phyloP scores from a whole-genome alignment of 257 asterid genomes.

The Solanum ossicruentum region DNA sequence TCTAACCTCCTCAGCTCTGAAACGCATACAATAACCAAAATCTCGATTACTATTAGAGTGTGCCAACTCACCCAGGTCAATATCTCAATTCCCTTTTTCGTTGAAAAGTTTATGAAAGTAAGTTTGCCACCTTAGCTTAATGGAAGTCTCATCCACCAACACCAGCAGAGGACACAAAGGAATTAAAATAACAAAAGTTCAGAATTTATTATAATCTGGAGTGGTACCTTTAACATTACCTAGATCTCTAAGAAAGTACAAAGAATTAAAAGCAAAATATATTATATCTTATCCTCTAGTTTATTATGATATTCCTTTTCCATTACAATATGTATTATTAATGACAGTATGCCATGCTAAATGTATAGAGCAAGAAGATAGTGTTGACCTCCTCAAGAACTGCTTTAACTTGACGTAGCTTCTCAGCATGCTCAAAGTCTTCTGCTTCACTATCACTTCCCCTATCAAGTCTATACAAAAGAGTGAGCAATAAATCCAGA shows the following conservation, averaged over 20 bases:
- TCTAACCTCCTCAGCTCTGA: too few relatives aligned
- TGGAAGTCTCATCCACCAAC: too few relatives aligned
- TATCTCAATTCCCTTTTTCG: too few relatives aligned
- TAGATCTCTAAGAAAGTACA: background rate
- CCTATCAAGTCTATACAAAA: constrained; percentile 57
- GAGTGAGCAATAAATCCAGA: constrained; percentile 7
- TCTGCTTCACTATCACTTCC: constrained; percentile 99
- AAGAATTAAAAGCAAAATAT: background rate
- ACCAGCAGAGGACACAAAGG: background rate
- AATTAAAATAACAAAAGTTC: background rate
- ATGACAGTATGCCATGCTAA: background rate
- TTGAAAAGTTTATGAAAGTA: too few relatives aligned
- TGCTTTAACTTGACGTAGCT: constrained; percentile 99
- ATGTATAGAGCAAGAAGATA: background rate
- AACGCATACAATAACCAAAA: too few relatives aligned
- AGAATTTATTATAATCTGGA: background rate
- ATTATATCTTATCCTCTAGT: background rate
- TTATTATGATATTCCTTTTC: background rate
- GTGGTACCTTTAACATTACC: background rate
- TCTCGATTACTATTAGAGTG: too few relatives aligned
- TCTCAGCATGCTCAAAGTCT: constrained; percentile 90
- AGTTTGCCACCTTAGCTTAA: too few relatives aligned
- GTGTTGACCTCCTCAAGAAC: constrained; percentile 93
- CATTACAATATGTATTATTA: background rate
- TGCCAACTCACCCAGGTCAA: too few relatives aligned